phyloP scores from a whole-genome alignment of 331 rosid genomes.

The Erythrophleum ivorense region DNA sequence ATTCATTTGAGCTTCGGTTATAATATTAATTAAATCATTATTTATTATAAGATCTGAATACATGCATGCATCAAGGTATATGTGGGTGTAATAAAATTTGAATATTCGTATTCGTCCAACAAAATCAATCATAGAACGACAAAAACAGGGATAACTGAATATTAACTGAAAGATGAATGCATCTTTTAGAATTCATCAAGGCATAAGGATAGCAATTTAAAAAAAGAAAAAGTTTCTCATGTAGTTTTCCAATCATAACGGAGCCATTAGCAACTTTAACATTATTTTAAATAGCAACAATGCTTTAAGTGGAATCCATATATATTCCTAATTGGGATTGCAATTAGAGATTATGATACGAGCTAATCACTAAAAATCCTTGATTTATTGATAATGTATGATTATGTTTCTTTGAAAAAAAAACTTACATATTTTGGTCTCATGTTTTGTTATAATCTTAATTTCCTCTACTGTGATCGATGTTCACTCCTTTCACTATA shows the following conservation, averaged over 20 bases:
- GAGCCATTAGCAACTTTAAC: slow-evolving; percentile 37
- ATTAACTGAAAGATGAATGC: slow-evolving; percentile 33
- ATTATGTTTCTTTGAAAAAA: slow-evolving; percentile 29
- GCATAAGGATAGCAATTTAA: slow-evolving; percentile 23
- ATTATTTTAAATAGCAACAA: not conserved
- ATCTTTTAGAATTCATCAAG: slow-evolving; percentile 36
- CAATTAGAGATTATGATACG: slow-evolving; percentile 16
- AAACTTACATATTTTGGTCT: not conserved
- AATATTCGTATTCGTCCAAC: slow-evolving; percentile 40
- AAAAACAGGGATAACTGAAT: slow-evolving; percentile 29
- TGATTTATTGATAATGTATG: slow-evolving; percentile 22
- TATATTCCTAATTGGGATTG: slow-evolving; percentile 33
- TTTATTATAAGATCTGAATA: slow-evolving; percentile 21
- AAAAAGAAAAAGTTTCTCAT: slow-evolving; percentile 31
- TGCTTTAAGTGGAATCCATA: slow-evolving; percentile 2
- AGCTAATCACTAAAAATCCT: slow-evolving; percentile 34
- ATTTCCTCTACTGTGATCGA: slow-evolving; percentile 3
- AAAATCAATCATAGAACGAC: slow-evolving; percentile 36
- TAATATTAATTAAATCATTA: slow-evolving; percentile 20
- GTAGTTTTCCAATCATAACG: slow-evolving; percentile 26
- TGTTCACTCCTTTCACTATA: slow-evolving; percentile 35
- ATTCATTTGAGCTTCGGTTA: not conserved
- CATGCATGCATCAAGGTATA: slow-evolving; percentile 46
- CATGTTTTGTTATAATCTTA: slow-evolving; percentile 5
- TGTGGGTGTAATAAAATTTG: slow-evolving; percentile 38